These are phyloP conservation scores for Nakaseomyces bracarensis DNA, from an alignment of 1,139 yeast species.

Conservation along the genomic window DNA sequence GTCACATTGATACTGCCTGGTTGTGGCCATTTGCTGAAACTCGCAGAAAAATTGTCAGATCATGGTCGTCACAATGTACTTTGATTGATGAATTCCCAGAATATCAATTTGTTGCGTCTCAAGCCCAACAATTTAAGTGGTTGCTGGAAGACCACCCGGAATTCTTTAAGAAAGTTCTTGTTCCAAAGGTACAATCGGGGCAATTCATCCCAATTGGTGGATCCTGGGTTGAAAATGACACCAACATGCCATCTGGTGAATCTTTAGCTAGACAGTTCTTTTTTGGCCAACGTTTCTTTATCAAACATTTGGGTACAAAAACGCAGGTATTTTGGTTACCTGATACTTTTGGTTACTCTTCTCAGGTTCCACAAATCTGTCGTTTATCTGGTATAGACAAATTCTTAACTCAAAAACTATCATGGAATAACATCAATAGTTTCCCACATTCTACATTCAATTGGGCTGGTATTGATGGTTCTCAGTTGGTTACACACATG, in stretches of 20 bases:
- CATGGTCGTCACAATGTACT: slow-evolving; percentile 90
- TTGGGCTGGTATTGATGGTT: slow-evolving; percentile 91
- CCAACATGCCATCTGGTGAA: slow-evolving; percentile 90
- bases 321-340: slow-evolving; percentile 87
- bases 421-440: slow-evolving; percentile 89
- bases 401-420: slow-evolving; percentile 84
- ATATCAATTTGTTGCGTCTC: slow-evolving; percentile 88
- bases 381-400: slow-evolving; percentile 74
- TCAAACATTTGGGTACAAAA: slow-evolving; percentile 66
- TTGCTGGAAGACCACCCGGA: slow-evolving; percentile 77
- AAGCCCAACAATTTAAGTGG: slow-evolving; percentile 95
- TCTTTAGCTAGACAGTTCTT: slow-evolving; percentile 81
- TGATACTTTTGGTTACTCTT: slow-evolving; percentile 93
- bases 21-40: slow-evolving; percentile 98
- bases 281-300: slow-evolving; percentile 79
- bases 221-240: slow-evolving; percentile 96
- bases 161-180: slow-evolving; percentile 48
- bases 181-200: slow-evolving; percentile 59
- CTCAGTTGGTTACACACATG: slow-evolving; percentile 92
- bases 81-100: slow-evolving; percentile 85
- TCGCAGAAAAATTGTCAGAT: slow-evolving; percentile 79
- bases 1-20: slow-evolving; percentile 98
- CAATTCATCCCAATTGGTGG: slow-evolving; percentile 91
- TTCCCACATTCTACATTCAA: slow-evolving; percentile 88
- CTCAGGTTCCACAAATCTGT: slow-evolving; percentile 90